Evolutionary conservation across 495 filamentous ascomycete genomes (phyloP), one percentile per base, ranked within the genome.

Genomic region (Lindgomyces ingoldianus): DNA sequence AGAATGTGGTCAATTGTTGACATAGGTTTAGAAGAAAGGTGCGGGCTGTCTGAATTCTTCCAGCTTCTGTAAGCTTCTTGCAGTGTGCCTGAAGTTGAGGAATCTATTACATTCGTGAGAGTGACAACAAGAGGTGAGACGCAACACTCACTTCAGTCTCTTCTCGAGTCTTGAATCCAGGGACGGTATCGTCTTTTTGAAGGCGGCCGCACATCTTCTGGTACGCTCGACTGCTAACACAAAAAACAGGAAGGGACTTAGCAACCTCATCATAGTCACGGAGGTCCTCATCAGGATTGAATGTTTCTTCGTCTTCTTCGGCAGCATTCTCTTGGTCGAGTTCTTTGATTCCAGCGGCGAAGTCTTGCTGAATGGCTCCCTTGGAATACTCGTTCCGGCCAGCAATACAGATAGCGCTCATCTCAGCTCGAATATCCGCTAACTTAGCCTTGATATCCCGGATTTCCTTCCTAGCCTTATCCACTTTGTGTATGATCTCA

Each of bases 201-300:
- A 88, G 65, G 3, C 83, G 80, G 16, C 84, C 84, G 39, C 74
- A 75, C 14, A 89, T 70, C 49, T 85, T 84, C 67, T 87, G 84
- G 63, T 85, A 88, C 0, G 79, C 84, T 33, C 77, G 73, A 46
- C 78, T 80, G 16, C 81, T 84, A 10, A 87, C 83, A 60, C 85
- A 88, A 66, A 88, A 89, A 2, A 89, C 85, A 0, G 81, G 80
- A 3, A 89, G 74, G 0, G 73, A 72, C 1, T 64, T 70, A 0
- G 83, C 84, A 4, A 87, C 69, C 47, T 83, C 71, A 1, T 79
- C 72, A 58, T 89, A 89, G 62, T 88, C 83, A n/a, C 84, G 73
- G 29, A 70, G 42, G 3, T 79, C 76, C 0, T 72, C 54, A 4
- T 75, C 72, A 0, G 79, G 80, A 54, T 82, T 76, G 57, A 80